Base-by-base conservation (phyloP, 2,329 filamentous ascomycete species). In the Xylaria sp. region DNA sequence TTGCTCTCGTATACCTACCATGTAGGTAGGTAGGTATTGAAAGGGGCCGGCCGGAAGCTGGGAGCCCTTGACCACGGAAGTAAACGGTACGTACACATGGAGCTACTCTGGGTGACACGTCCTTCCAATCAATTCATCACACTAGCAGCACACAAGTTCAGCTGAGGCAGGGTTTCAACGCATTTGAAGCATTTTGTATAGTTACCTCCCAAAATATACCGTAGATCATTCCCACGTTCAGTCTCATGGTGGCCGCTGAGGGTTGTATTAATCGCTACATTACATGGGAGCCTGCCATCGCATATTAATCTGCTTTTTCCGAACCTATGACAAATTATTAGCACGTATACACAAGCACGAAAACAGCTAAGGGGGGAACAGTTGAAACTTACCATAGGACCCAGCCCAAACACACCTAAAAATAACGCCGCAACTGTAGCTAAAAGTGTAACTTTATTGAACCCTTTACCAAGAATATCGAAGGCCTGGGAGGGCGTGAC, bases 381-480 rank as follows among this genome's bases (percentile, higher is more conserved):
- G 41, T 56, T 6, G 5, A 57, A 67, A 85, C 92, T 85, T 86
- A 97, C 96, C 88, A 98, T 89, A 34, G 96, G 96, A 63, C 91
- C 91, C 77, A 98, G 84, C 65, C 93, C 88, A 72, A 90, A 80
- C 18, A 97, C 95, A 55, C 94, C 94, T 48, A 88, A 86, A 55
- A 88, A 88, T 74, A 98, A 85, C 20, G 93, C 95, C 50, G 92
- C 84, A 46, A 99, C 94, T 0, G 96, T 99, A 18, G 88, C 85
- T 46, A 98, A 80, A 77, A 99, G 88, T 74, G 94, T 92, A 65
- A 94, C 78, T 84, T 97, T 98, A 79, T 95, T 96, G 81, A 99
- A 99, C 2, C 93, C 93, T 81, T 94, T 96, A 71, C 94, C 96
- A 18, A 99, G 83, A 51, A 98, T 89, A 82, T 99, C 96, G 80